Evolutionary conservation across 192 early-diverging fungal species (phyloP).

Genomic region (Linnemannia hyalina): DNA sequence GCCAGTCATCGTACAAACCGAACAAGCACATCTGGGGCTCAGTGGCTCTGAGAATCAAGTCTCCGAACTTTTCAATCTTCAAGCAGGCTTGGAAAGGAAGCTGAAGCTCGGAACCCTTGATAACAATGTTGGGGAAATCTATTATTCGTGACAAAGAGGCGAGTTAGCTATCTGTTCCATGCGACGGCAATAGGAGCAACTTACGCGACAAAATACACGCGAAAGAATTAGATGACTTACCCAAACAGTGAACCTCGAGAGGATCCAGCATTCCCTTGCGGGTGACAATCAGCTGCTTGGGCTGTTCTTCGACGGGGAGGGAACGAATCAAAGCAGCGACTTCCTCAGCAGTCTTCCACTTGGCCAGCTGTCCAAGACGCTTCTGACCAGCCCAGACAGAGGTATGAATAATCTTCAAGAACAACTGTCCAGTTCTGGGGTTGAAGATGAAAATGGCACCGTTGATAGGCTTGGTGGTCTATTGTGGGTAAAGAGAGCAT

Average conservation of each 20-base stretch:
- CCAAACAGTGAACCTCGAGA: conserved; percentile 88
- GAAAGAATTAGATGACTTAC: conserved; percentile 10
- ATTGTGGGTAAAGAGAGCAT: neutral
- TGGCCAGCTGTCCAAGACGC: conserved; percentile 98
- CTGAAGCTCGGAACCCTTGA: conserved; percentile 97
- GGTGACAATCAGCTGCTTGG: conserved; percentile 99
- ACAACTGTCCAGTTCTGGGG: conserved; percentile 97
- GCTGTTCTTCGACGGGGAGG: conserved; percentile 98
- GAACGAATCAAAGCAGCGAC: conserved; percentile 99
- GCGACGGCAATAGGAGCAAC: neutral
- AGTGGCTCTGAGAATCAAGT: conserved; percentile 97
- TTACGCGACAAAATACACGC: neutral
- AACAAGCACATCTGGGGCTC: conserved; percentile 97
- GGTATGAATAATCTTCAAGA: conserved; percentile 99
- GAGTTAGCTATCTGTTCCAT: conserved; percentile 33
- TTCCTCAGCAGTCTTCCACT: conserved; percentile 99
- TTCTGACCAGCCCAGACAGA: conserved; percentile 99
- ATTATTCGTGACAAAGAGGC: conserved; percentile 50
- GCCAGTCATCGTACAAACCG: conserved; percentile 97
- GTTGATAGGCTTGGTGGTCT: conserved; percentile 98
- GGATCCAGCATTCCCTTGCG: conserved; percentile 99
- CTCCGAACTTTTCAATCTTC: conserved; percentile 98
- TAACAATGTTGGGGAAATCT: conserved; percentile 99
- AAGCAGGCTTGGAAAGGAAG: conserved; percentile 98
- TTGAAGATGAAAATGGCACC: conserved; percentile 99